Conservation (phyloP, 2,329 filamentous ascomycete genomes). For the Botrytis squamosa region DNA sequence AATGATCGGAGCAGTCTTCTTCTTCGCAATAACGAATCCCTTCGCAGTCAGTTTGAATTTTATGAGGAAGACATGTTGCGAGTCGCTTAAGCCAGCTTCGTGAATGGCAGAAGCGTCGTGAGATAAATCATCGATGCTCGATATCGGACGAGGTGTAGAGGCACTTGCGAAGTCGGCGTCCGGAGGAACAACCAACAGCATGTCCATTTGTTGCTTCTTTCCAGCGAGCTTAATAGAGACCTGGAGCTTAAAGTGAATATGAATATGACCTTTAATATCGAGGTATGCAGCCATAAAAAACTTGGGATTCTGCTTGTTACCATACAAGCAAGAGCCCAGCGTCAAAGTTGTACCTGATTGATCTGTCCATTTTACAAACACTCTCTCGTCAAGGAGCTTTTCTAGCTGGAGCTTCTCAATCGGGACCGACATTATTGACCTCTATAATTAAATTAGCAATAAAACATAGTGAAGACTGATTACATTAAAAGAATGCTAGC, state of each 20-base stretch:
- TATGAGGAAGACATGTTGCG: not conserved
- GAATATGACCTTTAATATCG: not conserved
- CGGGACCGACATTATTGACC: not conserved
- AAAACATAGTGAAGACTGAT: slow-evolving; percentile 3
- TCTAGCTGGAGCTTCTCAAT: not conserved
- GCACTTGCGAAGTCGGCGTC: not conserved
- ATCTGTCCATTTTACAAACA: slow-evolving; percentile 14
- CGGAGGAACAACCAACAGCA: not conserved
- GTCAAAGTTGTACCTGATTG: not conserved
- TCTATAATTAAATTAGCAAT: not conserved
- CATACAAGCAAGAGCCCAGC: not conserved
- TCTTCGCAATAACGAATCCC: not conserved
- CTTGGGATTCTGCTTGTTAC: not conserved
- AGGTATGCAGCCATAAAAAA: not conserved
- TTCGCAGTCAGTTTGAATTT: not conserved
- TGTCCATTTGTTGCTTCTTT: not conserved
- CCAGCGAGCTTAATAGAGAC: not conserved
- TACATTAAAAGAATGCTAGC: slow-evolving; percentile 1
- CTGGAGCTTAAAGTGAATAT: not conserved
- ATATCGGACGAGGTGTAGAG: not conserved
- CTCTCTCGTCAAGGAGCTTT: not conserved
- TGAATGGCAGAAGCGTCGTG: not conserved
- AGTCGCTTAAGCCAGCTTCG: not conserved
- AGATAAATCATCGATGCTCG: not conserved
- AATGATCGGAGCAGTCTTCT: not conserved